Percentiles rank a stretch among this genome's conserved stretches.
Evolutionary conservation across 306 rosid species (phyloP).

Genomic region (Quercus mongolica): DNA sequence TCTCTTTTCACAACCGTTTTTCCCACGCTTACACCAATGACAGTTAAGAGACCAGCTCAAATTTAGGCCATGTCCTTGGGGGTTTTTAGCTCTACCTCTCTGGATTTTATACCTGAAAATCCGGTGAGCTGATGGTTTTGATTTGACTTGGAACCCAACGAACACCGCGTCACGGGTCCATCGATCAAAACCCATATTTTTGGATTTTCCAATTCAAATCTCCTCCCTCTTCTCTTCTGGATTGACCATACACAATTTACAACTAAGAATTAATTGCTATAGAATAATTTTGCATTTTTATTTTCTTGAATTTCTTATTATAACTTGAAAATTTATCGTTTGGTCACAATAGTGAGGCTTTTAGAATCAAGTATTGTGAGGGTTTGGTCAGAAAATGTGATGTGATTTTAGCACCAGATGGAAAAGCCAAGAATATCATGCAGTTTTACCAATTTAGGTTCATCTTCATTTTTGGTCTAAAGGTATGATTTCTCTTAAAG

Average conservation of each 20-base stretch:
- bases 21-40: constrained; percentile 50
- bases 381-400: constrained; percentile 10
- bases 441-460: not conserved
- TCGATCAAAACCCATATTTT: constrained; percentile 34
- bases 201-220: constrained; percentile 21
- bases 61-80: constrained; percentile 20
- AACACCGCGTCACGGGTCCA: constrained; percentile 20
- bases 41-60: constrained; percentile 23
- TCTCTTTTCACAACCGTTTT: constrained; percentile 32
- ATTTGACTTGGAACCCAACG: constrained; percentile 39
- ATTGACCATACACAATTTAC: not conserved
- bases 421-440: not conserved
- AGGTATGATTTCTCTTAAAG: constrained; percentile 2
- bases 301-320: not conserved
- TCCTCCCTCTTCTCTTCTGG: constrained; percentile 17
- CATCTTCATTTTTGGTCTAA: not conserved
- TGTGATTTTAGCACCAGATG: not conserved
- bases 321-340: not conserved
- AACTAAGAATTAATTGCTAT: not conserved
- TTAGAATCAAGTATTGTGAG: not conserved
- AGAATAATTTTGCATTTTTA: not conserved
- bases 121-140: constrained; percentile 39
- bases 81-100: constrained; percentile 23
- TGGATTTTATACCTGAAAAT: constrained; percentile 25
- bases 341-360: not conserved